A percentile compares a stretch with the other conserved stretches of the same genome.
Conservation (phyloP, 495 filamentous ascomycete genomes). For the Penicillium coprophilum region DNA sequence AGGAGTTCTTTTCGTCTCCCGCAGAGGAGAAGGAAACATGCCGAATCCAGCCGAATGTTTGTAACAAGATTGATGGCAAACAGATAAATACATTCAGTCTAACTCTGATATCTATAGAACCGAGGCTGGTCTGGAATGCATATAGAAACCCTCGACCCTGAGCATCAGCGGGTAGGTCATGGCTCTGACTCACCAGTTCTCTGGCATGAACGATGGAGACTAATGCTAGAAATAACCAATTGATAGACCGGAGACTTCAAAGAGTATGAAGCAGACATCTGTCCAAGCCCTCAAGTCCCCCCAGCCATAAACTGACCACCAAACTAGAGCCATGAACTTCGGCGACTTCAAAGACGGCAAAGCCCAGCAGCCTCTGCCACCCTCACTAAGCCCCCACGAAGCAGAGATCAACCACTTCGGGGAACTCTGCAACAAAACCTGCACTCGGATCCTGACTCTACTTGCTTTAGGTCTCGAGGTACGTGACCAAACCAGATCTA, state of each 20-base stretch:
- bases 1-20: slow-evolving; percentile 73
- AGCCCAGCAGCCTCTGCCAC: slow-evolving; percentile 78
- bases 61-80: slow-evolving; percentile 10
- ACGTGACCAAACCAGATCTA: slow-evolving; percentile 7
- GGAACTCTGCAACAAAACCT: slow-evolving; percentile 68
- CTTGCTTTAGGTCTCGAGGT: slow-evolving; percentile 75
- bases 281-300: not conserved
- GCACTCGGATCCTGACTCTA: slow-evolving; percentile 66
- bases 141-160: slow-evolving; percentile 81
- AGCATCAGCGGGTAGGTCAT: slow-evolving; percentile 68
- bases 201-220: slow-evolving; percentile 8
- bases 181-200: not conserved
- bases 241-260: slow-evolving; percentile 92
- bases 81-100: not conserved
- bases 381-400: slow-evolving; percentile 58
- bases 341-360: slow-evolving; percentile 70
- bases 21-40: slow-evolving; percentile 69
- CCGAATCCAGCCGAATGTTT: slow-evolving; percentile 65
- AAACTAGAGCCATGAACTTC: slow-evolving; percentile 82
- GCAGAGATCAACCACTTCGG: slow-evolving; percentile 63
- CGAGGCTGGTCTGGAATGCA: slow-evolving; percentile 89
- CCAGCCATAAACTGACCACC: slow-evolving; percentile 9
- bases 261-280: slow-evolving; percentile 56
- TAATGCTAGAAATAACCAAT: slow-evolving; percentile 3
- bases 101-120: slow-evolving; percentile 52